Base-by-base conservation (phyloP, 2,329 filamentous ascomycete genomes). In the Aspergillus sojae region DNA sequence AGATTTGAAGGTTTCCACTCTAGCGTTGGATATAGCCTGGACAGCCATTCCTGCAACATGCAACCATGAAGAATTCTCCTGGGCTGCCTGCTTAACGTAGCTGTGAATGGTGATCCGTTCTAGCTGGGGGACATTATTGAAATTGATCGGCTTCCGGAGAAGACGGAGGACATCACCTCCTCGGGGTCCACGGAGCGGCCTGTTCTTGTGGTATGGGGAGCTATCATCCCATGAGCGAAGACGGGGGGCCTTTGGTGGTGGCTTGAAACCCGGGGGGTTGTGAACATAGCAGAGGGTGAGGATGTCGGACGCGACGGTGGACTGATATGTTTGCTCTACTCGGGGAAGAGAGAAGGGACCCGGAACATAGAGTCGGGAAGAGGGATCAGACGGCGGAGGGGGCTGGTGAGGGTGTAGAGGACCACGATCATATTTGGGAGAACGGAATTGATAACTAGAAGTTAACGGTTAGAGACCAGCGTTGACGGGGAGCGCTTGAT, bases 151-250 rank as follows among this genome's bases (percentile, higher is more conserved):
- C 67, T 85, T 84, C 63, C 84, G 78, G 55, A 84, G 74, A 21
- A 84, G 75, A 5, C 80, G 80, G 53, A 84, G 72, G 21, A 81
- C 79, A 67, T 92, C 88, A 68, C 88, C 87, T 68, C 95, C 95
- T 73, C 94, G 87, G 5, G 95, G 95, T 1, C 90, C 92, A 67
- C 95, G 89, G 68, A 92, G 87, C 5, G 92, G 91, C 71, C 95
- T 87, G 79, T 96, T 96, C 82, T 93, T 92, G 84, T 94, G 94
- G 81, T 99, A 99, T 2, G 94, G 95, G 9, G 92, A 96, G 58
- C 90, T 91, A 71, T 90, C 94, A 65, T 94, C 91, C 95, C 95
- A 99, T 71, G 86, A 82, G 62, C 95, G 88, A 70, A 98, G 82
- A 66, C 92, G 88, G 65, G 92, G 87, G 2, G 82, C 79, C 74